Conservation (phyloP, 2,329 filamentous ascomycete species). For the Daldinia sp. region DNA sequence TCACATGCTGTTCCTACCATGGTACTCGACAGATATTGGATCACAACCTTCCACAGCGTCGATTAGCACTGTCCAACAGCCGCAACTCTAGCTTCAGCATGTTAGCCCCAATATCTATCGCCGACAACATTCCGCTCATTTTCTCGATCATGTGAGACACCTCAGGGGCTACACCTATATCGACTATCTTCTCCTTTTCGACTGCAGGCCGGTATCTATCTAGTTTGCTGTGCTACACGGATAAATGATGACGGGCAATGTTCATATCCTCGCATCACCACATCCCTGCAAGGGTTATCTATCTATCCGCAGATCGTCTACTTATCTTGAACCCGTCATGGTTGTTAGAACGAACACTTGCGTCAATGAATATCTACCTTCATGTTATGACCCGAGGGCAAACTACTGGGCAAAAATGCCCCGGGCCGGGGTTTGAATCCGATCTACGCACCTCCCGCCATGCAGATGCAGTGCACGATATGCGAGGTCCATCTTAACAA, state of each 20-base stretch:
- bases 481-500: conserved; percentile 13
- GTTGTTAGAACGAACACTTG: conserved; percentile 4
- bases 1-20: conserved; percentile 27
- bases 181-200: conserved; percentile 17
- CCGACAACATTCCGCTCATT: conserved; percentile 7
- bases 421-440: conserved; percentile 31
- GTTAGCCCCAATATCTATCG: conserved; percentile 16
- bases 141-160: conserved; percentile 16
- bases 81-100: conserved; percentile 17
- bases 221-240: conserved; percentile 18
- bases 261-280: conserved; percentile 24
- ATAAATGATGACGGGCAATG: conserved; percentile 12
- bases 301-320: conserved; percentile 28
- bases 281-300: conserved; percentile 25
- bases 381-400: conserved; percentile 28
- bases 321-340: conserved; percentile 12
- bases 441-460: conserved; percentile 30
- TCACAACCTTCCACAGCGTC: conserved; percentile 28
- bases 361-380: conserved; percentile 19
- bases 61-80: conserved; percentile 17
- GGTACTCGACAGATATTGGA: conserved; percentile 26
- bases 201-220: conserved; percentile 20
- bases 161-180: conserved; percentile 6
- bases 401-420: conserved; percentile 20
- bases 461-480: conserved; percentile 31